phyloP scores from a whole-genome alignment of 139 green algal genomes.

The Tetradesmus obliquus region DNA sequence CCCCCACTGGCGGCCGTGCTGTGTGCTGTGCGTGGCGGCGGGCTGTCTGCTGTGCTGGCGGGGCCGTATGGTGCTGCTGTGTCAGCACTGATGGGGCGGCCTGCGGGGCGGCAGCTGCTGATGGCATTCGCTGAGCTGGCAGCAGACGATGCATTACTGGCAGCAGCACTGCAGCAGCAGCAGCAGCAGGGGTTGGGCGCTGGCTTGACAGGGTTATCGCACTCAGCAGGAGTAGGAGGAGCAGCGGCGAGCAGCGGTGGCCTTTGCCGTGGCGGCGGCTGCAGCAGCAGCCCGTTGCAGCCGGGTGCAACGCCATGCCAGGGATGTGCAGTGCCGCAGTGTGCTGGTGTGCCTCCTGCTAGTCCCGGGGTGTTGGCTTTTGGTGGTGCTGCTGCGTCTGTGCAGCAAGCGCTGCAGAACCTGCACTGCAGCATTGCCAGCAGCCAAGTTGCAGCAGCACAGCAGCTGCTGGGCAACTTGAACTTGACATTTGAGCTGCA shows the following conservation, averaged over 20 bases:
- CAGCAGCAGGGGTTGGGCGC: background rate
- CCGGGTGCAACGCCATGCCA: background rate
- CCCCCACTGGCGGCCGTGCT: constrained; percentile 29
- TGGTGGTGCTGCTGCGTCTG: background rate
- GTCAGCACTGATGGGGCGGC: constrained; percentile 3
- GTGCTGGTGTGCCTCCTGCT: background rate
- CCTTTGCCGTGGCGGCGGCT: background rate
- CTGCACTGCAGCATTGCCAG: constrained; percentile 1
- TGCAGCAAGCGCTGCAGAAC: constrained; percentile 29
- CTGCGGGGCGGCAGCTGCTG: constrained; percentile 14
- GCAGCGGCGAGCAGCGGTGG: constrained; percentile 15
- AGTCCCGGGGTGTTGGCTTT: background rate
- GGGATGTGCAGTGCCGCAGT: constrained; percentile 11
- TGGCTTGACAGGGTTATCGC: background rate
- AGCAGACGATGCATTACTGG: constrained; percentile 20
- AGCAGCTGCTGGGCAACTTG: background rate
- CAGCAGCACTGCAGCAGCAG: constrained; percentile 27
- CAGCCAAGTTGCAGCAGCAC: constrained; percentile 19
- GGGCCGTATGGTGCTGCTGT: constrained; percentile 21
- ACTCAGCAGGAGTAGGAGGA: background rate
- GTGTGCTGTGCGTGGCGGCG: background rate
- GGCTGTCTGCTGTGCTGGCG: constrained; percentile 7
- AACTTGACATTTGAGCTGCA: constrained; percentile 16
- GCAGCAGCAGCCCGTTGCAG: background rate
- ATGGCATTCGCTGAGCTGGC: constrained; percentile 24